phyloP scores from a whole-genome alignment of 2,329 filamentous ascomycete species.

The Gnomoniopsis sp. region DNA sequence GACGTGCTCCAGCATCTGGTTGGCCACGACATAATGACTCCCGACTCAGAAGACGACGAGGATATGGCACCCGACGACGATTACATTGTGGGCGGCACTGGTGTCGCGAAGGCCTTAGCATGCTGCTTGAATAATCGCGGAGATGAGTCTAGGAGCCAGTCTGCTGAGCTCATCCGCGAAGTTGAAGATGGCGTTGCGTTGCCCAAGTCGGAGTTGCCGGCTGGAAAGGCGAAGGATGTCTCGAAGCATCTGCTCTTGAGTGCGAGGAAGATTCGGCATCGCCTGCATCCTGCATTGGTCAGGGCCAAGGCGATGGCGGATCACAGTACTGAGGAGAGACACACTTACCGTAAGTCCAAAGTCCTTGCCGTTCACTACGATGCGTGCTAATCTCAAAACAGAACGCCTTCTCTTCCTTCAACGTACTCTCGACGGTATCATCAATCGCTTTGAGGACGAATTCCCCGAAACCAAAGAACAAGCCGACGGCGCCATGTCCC shows the following conservation, averaged over 20 bases:
- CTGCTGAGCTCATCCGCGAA: conserved; percentile 51
- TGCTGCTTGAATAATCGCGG: conserved; percentile 84
- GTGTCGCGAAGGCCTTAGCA: conserved; percentile 88
- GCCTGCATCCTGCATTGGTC: conserved; percentile 78
- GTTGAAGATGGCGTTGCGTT: conserved; percentile 48
- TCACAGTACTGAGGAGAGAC: conserved; percentile 53
- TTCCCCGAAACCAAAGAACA: conserved; percentile 77
- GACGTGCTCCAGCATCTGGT: conserved; percentile 86
- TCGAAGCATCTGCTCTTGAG: conserved; percentile 84
- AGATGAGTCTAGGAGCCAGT: conserved; percentile 56
- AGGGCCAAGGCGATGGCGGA: conserved; percentile 66
- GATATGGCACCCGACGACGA: conserved; percentile 80
- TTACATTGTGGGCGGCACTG: conserved; percentile 93
- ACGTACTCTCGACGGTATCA: conserved; percentile 83
- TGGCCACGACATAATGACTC: conserved; percentile 57
- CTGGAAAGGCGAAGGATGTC: conserved; percentile 80
- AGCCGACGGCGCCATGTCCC: conserved; percentile 27
- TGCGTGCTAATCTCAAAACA: conserved; percentile 33
- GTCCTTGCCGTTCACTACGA: neutral
- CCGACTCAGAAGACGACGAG: conserved; percentile 54
- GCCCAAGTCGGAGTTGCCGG: conserved; percentile 36
- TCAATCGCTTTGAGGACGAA: conserved; percentile 92
- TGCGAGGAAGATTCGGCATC: conserved; percentile 80
- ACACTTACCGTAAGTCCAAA: conserved; percentile 65
- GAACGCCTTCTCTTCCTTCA: conserved; percentile 83